A percentile compares a stretch with the other conserved stretches of the same genome.
Conservation (phyloP, 495 filamentous ascomycete genomes). For the Pseudevernia furfuracea region DNA sequence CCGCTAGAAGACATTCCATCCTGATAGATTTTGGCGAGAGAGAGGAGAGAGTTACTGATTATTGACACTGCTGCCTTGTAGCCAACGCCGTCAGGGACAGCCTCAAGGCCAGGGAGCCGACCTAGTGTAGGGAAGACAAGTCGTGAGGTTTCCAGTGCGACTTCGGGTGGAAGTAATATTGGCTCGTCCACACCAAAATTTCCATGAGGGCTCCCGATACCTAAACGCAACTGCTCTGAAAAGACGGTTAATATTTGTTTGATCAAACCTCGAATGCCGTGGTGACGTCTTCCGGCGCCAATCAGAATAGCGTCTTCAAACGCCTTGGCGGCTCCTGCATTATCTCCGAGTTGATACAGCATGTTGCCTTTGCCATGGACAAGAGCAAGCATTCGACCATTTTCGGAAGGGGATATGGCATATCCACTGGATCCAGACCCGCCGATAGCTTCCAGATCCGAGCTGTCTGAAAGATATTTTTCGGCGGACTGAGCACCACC, state of each 20-base stretch:
- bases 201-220: slow-evolving; percentile 27
- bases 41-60: slow-evolving; percentile 91
- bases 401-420: slow-evolving; percentile 77
- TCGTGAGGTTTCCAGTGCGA: slow-evolving; percentile 73
- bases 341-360: slow-evolving; percentile 86
- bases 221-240: slow-evolving; percentile 35
- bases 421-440: slow-evolving; percentile 67
- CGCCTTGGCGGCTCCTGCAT: slow-evolving; percentile 71
- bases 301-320: slow-evolving; percentile 95
- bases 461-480: slow-evolving; percentile 37
- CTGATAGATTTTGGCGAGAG: slow-evolving; percentile 95
- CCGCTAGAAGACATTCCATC: slow-evolving; percentile 86
- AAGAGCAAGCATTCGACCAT: slow-evolving; percentile 84
- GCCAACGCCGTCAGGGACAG: slow-evolving; percentile 63
- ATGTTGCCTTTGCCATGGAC: slow-evolving; percentile 98
- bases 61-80: slow-evolving; percentile 81
- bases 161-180: slow-evolving; percentile 73
- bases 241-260: slow-evolving; percentile 72
- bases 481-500: slow-evolving; percentile 37
- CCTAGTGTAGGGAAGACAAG: slow-evolving; percentile 75
- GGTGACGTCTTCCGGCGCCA: slow-evolving; percentile 62
- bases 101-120: slow-evolving; percentile 73
- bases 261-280: slow-evolving; percentile 74
- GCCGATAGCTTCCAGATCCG: not conserved
- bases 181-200: slow-evolving; percentile 43